phyloP scores from a whole-genome alignment of 148 eudicot species.

The Selenicereus undatus region DNA sequence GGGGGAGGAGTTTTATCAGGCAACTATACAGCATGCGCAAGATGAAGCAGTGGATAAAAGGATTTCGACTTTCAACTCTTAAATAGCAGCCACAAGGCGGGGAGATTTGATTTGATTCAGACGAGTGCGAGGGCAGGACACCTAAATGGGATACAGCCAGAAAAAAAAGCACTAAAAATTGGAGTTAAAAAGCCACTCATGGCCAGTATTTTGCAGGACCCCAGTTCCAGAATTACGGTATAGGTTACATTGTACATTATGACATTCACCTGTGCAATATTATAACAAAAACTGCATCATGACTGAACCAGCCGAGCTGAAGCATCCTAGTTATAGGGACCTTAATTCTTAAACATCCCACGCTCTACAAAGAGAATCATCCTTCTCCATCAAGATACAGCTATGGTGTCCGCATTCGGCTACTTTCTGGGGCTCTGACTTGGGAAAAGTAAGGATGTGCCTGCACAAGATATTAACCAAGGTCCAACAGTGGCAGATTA shows the following conservation, averaged over 20 bases:
- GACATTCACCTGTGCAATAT: constrained; percentile 4
- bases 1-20: too few species aligned
- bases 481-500: not conserved
- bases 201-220: not conserved
- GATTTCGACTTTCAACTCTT: too few species aligned
- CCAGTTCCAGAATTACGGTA: not conserved
- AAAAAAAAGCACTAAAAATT: too few species aligned
- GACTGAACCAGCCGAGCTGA: not conserved
- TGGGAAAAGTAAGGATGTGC: constrained; percentile 84
- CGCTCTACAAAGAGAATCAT: constrained; percentile 1
- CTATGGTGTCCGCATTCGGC: constrained; percentile 73
- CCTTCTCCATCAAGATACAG: not conserved
- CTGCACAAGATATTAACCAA: constrained; percentile 27
- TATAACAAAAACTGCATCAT: not conserved
- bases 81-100: too few species aligned
- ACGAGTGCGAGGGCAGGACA: too few species aligned
- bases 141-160: too few species aligned
- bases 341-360: constrained; percentile 3
- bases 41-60: too few species aligned
- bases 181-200: not conserved
- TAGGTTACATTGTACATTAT: constrained; percentile 13
- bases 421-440: constrained; percentile 88
- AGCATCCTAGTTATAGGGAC: not conserved
- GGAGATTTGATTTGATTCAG: too few species aligned
- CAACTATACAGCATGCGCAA: too few species aligned